A percentile compares a stretch with the other conserved stretches of the same genome.
Evolutionary conservation across 768 basidiomycete genomes (phyloP).

Genomic region (Boletus reticulatus): DNA sequence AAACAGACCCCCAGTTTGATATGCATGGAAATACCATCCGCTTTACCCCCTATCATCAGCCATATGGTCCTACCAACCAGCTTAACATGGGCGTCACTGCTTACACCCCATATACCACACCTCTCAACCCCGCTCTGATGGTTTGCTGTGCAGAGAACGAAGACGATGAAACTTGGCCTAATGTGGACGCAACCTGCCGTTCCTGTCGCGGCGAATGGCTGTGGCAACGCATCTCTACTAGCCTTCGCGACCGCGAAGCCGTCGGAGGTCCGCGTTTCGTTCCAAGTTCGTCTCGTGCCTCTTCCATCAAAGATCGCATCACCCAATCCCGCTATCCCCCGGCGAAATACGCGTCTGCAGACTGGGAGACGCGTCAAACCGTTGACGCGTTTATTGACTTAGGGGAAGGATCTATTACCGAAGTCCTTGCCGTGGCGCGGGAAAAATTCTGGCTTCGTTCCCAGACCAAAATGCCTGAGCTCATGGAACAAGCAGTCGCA

Average conservation of each 20-base stretch:
- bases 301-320: constrained; percentile 14
- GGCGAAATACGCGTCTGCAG: constrained; percentile 34
- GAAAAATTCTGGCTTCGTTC: constrained; percentile 72
- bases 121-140: constrained; percentile 29
- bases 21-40: constrained; percentile 31
- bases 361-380: constrained; percentile 68
- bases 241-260: constrained; percentile 52
- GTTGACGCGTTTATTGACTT: constrained; percentile 74
- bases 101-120: constrained; percentile 24
- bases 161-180: constrained; percentile 66
- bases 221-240: constrained; percentile 53
- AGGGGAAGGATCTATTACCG: constrained; percentile 63
- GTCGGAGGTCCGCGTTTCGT: constrained; percentile 46
- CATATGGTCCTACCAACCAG: constrained; percentile 22
- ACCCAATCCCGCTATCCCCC: constrained; percentile 24
- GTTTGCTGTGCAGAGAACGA: constrained; percentile 67
- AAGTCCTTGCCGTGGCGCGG: constrained; percentile 58
- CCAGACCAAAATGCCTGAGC: constrained; percentile 62
- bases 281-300: constrained; percentile 11
- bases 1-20: constrained; percentile 37
- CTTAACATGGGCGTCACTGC: constrained; percentile 22
- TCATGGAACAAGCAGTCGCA: constrained; percentile 67
- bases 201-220: constrained; percentile 65
- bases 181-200: constrained; percentile 65
- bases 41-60: constrained; percentile 32